Base-by-base conservation (phyloP, 805 yeast species). In the Candida golubevii region DNA sequence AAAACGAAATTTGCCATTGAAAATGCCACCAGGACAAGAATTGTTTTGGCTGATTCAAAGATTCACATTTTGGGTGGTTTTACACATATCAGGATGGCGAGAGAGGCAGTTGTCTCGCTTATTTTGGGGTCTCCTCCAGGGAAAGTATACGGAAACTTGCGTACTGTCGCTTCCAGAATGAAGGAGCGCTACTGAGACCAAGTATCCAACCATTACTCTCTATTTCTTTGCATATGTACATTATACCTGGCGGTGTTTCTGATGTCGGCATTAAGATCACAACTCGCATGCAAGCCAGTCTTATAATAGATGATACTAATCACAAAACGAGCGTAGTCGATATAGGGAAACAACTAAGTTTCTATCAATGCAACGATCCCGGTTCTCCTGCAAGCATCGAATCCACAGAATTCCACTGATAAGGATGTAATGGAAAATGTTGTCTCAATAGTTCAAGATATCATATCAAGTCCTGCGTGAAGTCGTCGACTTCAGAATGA, bases 111-210 rank as follows among this genome's bases (percentile, higher is more conserved):
- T 29, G 97, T 93, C 48, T 81, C 91, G 52, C 77, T 93, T 61
- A 93, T 93, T 69, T 78, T 93, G 58, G 99, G 99, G 72, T 83
- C 95, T 49, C 99, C 98, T 34, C 99, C 99, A 33, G 97, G 98
- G 53, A 93, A 93, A 68, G 96, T 93, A 46, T 93, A 93, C 63
- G 98, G 98, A 54, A 93, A 93, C 66, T 77, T 93, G 66, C 86
- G 99, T 71, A 88, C 95, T 33, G 95, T 93, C 55, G 97, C 98
- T 38, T 87, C 97, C 10, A 81, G 99, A 70, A 80, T 93, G 83
- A 93, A 93, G 72, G 99, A 93, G 69, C 82, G 98, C 60, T 93
- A 86, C 66, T 93, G 68, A 35, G 28, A 14, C 39, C 8, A 18
- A 9, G 26, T 7, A 8, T 18, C 23, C 23, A 5, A 14, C 8